phyloP scores from a whole-genome alignment of 192 early-diverging fungal genomes.

The Linnemannia zychae region DNA sequence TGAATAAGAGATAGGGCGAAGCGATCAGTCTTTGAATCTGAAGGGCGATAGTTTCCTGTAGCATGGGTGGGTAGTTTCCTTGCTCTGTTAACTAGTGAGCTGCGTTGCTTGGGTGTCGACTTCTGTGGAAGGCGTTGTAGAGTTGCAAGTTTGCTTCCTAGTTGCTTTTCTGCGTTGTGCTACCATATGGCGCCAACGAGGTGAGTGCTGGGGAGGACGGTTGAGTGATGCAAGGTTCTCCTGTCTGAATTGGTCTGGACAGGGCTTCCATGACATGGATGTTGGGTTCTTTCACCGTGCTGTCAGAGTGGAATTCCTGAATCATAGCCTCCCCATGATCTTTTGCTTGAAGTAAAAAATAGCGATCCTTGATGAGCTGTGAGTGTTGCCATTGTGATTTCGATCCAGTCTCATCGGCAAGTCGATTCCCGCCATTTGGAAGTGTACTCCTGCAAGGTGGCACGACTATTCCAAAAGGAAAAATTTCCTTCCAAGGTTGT shows the following conservation, averaged over 20 bases:
- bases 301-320: background rate
- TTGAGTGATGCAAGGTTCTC: background rate
- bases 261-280: background rate
- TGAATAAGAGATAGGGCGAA: background rate
- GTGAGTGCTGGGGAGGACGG: background rate
- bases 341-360: background rate
- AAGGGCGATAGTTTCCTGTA: background rate
- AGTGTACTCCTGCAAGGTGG: background rate
- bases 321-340: conserved; percentile 10
- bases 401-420: background rate
- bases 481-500: background rate
- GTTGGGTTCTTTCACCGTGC: background rate
- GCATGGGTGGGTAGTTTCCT: too few relatives aligned
- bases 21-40: background rate
- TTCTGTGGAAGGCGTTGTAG: background rate
- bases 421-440: background rate
- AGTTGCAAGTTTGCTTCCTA: background rate
- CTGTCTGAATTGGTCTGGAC: background rate
- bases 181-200: too few relatives aligned
- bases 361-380: background rate
- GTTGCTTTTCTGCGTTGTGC: background rate
- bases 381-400: background rate
- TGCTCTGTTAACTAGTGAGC: background rate
- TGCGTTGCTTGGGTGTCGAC: background rate
- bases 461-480: background rate